phyloP scores from a whole-genome alignment of 495 filamentous ascomycete genomes.

The Xylaria flabelliformis region DNA sequence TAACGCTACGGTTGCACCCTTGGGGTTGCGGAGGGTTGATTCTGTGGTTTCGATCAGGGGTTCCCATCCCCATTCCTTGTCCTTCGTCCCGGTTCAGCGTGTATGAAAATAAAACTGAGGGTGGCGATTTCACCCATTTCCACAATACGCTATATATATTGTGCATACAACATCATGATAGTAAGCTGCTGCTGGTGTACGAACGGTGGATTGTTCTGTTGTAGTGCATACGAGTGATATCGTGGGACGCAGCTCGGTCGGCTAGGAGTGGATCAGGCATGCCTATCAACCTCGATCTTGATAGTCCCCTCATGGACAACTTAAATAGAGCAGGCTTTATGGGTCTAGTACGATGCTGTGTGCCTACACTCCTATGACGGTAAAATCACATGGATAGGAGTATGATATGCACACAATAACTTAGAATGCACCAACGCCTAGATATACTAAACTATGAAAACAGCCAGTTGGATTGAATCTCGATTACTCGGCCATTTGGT shows the following conservation, averaged over 20 bases:
- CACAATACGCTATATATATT: neutral
- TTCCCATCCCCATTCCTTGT: neutral
- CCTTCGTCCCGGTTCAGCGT: neutral
- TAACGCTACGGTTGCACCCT: slow-evolving; percentile 10
- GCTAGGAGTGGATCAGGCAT: slow-evolving; percentile 15
- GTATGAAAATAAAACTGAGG: neutral
- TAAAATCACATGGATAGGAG: slow-evolving; percentile 16
- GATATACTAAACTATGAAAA: neutral
- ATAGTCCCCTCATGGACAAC: neutral
- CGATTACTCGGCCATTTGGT: slow-evolving; percentile 23
- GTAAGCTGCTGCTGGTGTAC: slow-evolving; percentile 3
- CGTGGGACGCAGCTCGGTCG: slow-evolving; percentile 9
- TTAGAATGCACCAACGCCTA: slow-evolving; percentile 13
- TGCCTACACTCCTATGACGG: slow-evolving; percentile 10
- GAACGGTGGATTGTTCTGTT: neutral
- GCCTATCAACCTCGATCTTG: slow-evolving; percentile 1
- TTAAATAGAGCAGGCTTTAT: slow-evolving; percentile 9
- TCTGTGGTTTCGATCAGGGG: neutral
- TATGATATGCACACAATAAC: slow-evolving; percentile 22
- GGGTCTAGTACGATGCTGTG: neutral
- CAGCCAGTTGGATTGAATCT: slow-evolving; percentile 22
- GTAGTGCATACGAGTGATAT: slow-evolving; percentile 8
- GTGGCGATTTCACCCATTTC: neutral
- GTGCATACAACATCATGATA: neutral
- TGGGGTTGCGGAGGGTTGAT: neutral